These are phyloP conservation scores for Aureobasidium vineae DNA, from an alignment of 2,329 filamentous ascomycete genomes.

Conservation along the genomic window DNA sequence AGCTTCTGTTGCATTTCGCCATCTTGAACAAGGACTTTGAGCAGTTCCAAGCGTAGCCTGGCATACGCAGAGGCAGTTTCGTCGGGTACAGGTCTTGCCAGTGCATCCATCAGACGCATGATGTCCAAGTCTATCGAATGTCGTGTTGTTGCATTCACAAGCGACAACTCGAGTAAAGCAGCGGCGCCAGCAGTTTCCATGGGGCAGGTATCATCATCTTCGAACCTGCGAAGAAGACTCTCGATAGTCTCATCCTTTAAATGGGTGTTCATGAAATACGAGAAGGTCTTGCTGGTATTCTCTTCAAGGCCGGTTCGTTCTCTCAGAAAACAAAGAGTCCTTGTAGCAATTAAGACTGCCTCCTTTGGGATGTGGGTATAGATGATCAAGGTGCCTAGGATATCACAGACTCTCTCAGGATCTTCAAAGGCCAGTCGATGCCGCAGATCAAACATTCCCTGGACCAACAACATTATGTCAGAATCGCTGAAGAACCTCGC, in stretches of 20 bases:
- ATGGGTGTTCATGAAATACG: constrained; percentile 28
- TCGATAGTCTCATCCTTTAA: constrained; percentile 27
- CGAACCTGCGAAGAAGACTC: constrained; percentile 21
- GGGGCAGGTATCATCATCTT: constrained; percentile 10
- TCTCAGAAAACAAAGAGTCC: constrained; percentile 14
- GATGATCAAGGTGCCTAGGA: constrained; percentile 21
- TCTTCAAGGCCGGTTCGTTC: constrained; percentile 12
- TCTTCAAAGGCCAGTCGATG: background rate
- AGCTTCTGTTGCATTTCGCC: constrained; percentile 13
- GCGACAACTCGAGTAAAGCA: constrained; percentile 2
- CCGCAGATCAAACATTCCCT: constrained; percentile 11
- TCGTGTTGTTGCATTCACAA: background rate
- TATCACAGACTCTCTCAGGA: constrained; percentile 7
- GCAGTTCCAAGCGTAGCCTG: constrained; percentile 6
- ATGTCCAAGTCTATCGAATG: constrained; percentile 13
- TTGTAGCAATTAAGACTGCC: background rate
- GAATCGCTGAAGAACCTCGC: constrained; percentile 19
- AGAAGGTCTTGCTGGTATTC: constrained; percentile 28
- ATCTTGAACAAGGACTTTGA: constrained; percentile 13
- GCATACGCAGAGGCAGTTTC: constrained; percentile 7
- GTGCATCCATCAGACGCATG: constrained; percentile 17
- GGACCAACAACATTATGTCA: constrained; percentile 7
- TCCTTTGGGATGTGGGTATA: constrained; percentile 19
- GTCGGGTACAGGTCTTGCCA: constrained; percentile 13
- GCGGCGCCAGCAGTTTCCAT: constrained; percentile 12